These are phyloP conservation scores for Saccharomycopsis sp. DNA, from an alignment of 805 yeast species.

Conservation along the genomic window DNA sequence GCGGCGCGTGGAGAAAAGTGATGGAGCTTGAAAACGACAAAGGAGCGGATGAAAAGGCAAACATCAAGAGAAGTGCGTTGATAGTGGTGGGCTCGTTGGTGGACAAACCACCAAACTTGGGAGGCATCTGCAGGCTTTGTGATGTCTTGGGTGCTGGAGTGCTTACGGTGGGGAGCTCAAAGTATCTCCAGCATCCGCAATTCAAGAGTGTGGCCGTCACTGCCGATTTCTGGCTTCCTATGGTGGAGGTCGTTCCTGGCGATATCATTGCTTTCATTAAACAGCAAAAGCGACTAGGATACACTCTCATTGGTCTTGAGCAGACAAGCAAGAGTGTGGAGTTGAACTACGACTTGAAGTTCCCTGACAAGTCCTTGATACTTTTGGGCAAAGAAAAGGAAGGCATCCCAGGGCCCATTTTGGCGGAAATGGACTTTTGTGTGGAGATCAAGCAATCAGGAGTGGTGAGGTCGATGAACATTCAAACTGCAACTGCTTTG, in stretches of 20 bases:
- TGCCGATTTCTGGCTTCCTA: slow-evolving; percentile 94
- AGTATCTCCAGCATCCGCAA: slow-evolving; percentile 53
- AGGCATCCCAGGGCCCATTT: slow-evolving; percentile 81
- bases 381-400: slow-evolving; percentile 81
- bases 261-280: slow-evolving; percentile 49
- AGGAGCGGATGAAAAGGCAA: slow-evolving; percentile 30
- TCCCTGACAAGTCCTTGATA: slow-evolving; percentile 73
- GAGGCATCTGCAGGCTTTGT: slow-evolving; percentile 87
- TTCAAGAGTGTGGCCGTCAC: slow-evolving; percentile 88
- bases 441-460: slow-evolving; percentile 90
- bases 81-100: slow-evolving; percentile 88
- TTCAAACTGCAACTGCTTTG: slow-evolving; percentile 93
- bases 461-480: slow-evolving; percentile 89
- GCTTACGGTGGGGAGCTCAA: slow-evolving; percentile 64
- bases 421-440: slow-evolving; percentile 77
- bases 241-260: slow-evolving; percentile 59
- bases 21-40: slow-evolving; percentile 41
- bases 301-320: slow-evolving; percentile 80
- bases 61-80: slow-evolving; percentile 62
- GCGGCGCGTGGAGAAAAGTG: slow-evolving; percentile 79
- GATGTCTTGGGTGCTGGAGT: slow-evolving; percentile 88
- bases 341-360: slow-evolving; percentile 50
- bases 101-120: slow-evolving; percentile 86
- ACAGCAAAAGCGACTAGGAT: slow-evolving; percentile 58
- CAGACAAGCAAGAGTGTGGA: slow-evolving; percentile 87